These are phyloP conservation scores for Hura crepitans DNA, from an alignment of 441 rosid genomes.

Conservation along the genomic window DNA sequence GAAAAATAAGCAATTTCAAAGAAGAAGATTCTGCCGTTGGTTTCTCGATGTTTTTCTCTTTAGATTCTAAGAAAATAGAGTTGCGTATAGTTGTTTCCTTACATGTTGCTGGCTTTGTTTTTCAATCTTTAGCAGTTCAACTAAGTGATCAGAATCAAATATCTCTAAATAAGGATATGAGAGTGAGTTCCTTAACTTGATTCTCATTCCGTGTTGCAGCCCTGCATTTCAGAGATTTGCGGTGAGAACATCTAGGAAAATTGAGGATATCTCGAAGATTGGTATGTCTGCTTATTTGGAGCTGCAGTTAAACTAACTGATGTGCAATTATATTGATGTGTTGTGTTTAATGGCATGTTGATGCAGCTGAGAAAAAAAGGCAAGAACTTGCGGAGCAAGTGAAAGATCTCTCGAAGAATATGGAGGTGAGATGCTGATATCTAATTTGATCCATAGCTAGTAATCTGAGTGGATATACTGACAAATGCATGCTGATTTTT, in stretches of 20 bases:
- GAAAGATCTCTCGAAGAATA: slow-evolving; percentile 57
- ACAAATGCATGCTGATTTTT: slow-evolving; percentile 2
- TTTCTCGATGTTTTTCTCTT: neutral
- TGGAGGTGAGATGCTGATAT: slow-evolving; percentile 37
- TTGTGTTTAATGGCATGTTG: neutral
- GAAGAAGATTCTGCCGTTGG: neutral
- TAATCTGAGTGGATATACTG: neutral
- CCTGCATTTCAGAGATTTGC: slow-evolving; percentile 96
- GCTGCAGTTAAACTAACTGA: neutral
- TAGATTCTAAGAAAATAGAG: neutral
- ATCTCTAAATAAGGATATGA: neutral
- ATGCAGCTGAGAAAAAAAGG: slow-evolving; percentile 59
- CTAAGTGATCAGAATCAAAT: neutral
- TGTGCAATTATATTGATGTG: neutral
- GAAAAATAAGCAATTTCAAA: neutral
- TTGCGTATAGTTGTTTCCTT: neutral
- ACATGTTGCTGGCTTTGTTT: neutral
- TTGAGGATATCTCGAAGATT: slow-evolving; percentile 59
- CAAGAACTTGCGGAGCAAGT: slow-evolving; percentile 62
- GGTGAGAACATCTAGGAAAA: slow-evolving; percentile 75
- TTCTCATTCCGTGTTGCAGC: slow-evolving; percentile 30
- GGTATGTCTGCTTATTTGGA: slow-evolving; percentile 32
- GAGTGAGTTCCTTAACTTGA: neutral
- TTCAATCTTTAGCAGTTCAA: neutral
- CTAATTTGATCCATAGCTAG: neutral